Percentiles rank a stretch among this genome's conserved stretches.
These are phyloP conservation scores for Phytophthora litchii DNA, from an alignment of 352 stramenopile species.

Conservation along the genomic window DNA sequence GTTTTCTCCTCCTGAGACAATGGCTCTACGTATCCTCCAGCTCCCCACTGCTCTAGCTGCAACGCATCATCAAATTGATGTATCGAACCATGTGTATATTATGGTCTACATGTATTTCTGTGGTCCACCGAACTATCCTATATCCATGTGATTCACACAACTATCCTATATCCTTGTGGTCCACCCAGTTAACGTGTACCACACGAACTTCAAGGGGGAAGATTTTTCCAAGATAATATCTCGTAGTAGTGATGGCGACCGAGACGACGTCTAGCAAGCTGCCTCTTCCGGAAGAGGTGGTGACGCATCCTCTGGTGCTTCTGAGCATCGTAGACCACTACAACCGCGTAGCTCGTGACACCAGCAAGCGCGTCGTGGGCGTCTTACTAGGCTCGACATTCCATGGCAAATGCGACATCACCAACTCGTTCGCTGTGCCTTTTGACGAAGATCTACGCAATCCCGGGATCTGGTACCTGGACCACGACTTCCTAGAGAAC, in stretches of 20 bases:
- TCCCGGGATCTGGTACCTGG: constrained; percentile 98
- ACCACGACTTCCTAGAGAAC: constrained; percentile 99
- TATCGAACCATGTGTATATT: no score
- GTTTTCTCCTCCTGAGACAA: constrained; percentile 13
- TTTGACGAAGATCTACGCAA: constrained; percentile 99
- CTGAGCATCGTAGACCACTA: constrained; percentile 99
- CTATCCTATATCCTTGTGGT: no score
- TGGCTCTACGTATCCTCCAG: constrained; percentile 48
- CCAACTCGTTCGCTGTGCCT: constrained; percentile 95
- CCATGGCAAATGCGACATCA: constrained; percentile 95
- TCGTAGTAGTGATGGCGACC: constrained; percentile 15
- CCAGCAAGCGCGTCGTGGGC: constrained; percentile 98
- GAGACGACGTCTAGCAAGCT: constrained; percentile 21
- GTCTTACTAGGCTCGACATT: constrained; percentile 96
- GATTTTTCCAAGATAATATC: constrained; percentile 16
- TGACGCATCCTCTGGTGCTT: constrained; percentile 98
- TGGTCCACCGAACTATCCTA: no score
- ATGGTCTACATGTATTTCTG: no score
- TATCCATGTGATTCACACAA: no score
- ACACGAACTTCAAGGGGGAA: constrained; percentile 33
- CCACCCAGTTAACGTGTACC: neutral
- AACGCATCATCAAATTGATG: no score
- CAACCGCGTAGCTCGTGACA: constrained; percentile 98
- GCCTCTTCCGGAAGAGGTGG: constrained; percentile 91
- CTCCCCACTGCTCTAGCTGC: constrained; percentile 69